These are phyloP conservation scores for Pseudocercospora fijiensis DNA, from an alignment of 2,329 filamentous ascomycete genomes.

Conservation along the genomic window DNA sequence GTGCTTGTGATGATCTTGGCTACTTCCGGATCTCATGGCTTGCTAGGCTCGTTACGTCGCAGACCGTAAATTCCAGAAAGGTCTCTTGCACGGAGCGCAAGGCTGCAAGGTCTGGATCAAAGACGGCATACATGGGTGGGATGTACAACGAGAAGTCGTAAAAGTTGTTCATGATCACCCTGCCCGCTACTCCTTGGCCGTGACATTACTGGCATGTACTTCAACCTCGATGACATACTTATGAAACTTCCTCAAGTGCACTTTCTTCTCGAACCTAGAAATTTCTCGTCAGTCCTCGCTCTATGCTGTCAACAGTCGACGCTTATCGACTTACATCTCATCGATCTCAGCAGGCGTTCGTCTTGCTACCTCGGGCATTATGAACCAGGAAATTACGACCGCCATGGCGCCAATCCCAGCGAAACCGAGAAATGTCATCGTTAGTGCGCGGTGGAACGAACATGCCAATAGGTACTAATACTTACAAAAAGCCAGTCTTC, in stretches of 20 bases:
- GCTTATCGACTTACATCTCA: slow-evolving; percentile 38
- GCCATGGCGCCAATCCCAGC: slow-evolving; percentile 39
- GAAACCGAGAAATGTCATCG: slow-evolving; percentile 30
- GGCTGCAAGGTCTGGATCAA: neutral
- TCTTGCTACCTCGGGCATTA: slow-evolving; percentile 41
- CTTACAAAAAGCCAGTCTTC: slow-evolving; percentile 49
- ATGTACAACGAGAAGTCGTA: neutral
- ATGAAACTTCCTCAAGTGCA: slow-evolving; percentile 42
- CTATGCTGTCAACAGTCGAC: neutral
- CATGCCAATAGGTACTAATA: neutral
- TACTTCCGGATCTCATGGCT: neutral
- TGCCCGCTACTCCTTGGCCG: neutral
- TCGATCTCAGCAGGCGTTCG: slow-evolving; percentile 43
- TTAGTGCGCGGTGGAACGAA: neutral
- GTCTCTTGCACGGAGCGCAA: neutral
- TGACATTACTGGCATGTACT: slow-evolving; percentile 17
- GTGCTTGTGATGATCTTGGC: no score
- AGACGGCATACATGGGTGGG: neutral
- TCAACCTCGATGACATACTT: slow-evolving; percentile 41
- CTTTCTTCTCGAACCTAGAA: slow-evolving; percentile 38
- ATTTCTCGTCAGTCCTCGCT: neutral
- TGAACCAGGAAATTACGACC: slow-evolving; percentile 40
- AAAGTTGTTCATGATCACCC: neutral
- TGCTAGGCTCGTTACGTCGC: neutral
- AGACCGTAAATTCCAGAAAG: neutral